phyloP scores from a whole-genome alignment of 1,139 yeast species.

The Yamadazyma aaseri region DNA sequence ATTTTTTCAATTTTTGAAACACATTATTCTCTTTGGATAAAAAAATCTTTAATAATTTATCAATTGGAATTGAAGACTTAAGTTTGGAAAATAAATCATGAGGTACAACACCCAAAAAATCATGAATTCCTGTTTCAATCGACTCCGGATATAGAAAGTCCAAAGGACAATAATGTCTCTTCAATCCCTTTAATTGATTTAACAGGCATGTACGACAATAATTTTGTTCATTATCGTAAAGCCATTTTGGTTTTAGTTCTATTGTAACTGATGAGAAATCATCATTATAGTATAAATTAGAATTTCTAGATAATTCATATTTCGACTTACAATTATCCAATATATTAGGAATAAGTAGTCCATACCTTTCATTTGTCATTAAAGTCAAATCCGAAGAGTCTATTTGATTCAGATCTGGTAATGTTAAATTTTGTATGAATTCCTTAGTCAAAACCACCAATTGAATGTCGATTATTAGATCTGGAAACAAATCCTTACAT shows the following conservation, averaged over 20 bases:
- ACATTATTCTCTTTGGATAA: constrained; percentile 34
- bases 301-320: constrained; percentile 33
- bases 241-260: constrained; percentile 50
- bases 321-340: constrained; percentile 33
- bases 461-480: constrained; percentile 39
- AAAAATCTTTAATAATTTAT: constrained; percentile 26
- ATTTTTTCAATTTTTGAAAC: constrained; percentile 36
- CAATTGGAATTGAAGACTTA: constrained; percentile 29
- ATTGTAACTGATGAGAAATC: constrained; percentile 31
- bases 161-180: constrained; percentile 45
- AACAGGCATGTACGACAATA: constrained; percentile 49
- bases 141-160: constrained; percentile 37
- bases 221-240: constrained; percentile 40
- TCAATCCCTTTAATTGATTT: constrained; percentile 32
- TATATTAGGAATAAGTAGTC: constrained; percentile 42
- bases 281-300: constrained; percentile 29
- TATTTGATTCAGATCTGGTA: neutral
- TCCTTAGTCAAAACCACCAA: constrained; percentile 36
- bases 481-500: constrained; percentile 41
- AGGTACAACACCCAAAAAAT: constrained; percentile 33
- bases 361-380: constrained; percentile 40
- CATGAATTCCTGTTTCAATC: constrained; percentile 33
- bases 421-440: constrained; percentile 31
- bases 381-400: constrained; percentile 20
- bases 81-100: constrained; percentile 19